Percentiles rank a stretch among this genome's conserved stretches.
phyloP scores from a whole-genome alignment of 176 grass and related monocot species.

The Aegilops speltoides region DNA sequence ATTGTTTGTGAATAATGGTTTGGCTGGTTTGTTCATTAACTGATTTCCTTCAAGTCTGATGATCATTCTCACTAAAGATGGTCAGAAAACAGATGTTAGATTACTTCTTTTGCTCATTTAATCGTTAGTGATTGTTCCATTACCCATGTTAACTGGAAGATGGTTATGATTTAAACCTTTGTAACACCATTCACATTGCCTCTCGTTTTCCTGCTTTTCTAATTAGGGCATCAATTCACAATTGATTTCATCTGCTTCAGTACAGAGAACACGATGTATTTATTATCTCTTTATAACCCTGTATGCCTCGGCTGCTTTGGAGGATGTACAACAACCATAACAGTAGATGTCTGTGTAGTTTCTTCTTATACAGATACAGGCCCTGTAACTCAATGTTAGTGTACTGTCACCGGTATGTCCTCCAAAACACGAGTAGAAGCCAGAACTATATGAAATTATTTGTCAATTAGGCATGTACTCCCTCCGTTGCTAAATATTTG shows the following conservation, averaged over 20 bases:
- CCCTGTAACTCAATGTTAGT: neutral
- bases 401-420: neutral
- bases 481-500: too few species aligned
- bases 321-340: neutral
- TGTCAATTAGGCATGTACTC: neutral
- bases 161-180: neutral
- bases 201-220: neutral
- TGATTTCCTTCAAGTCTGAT: too few species aligned
- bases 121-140: neutral
- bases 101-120: neutral
- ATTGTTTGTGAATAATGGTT: neutral
- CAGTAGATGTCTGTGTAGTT: neutral
- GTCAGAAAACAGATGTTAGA: neutral
- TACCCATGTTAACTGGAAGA: neutral
- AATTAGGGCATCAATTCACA: neutral
- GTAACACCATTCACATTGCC: constrained; percentile 3
- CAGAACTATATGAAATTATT: neutral
- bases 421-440: neutral
- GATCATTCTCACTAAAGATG: neutral
- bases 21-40: neutral
- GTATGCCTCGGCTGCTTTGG: neutral
- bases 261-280: neutral
- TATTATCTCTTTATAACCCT: neutral
- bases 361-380: neutral
- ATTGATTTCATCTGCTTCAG: neutral